These are phyloP conservation scores for Salix arbutifolia DNA, from an alignment of 345 rosid species.

Conservation along the genomic window DNA sequence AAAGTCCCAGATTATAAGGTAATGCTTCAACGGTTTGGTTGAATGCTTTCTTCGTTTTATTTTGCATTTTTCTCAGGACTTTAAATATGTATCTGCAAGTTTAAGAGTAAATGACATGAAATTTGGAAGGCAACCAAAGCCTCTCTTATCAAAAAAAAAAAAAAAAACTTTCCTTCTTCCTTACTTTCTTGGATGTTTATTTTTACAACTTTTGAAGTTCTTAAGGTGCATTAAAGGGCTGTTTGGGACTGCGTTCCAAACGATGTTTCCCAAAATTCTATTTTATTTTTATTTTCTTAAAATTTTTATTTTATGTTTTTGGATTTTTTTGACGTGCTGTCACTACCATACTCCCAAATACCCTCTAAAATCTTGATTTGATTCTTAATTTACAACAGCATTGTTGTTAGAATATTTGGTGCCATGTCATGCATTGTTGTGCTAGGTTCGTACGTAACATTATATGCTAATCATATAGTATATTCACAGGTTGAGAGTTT, in stretches of 20 bases:
- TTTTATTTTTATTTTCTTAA: too few relatives aligned
- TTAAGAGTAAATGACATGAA: neutral
- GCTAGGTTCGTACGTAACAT: neutral
- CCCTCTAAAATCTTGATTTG: neutral
- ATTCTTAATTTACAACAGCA: neutral
- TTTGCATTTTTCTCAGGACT: neutral
- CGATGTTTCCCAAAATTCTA: too few relatives aligned
- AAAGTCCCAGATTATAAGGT: slow-evolving; percentile 80
- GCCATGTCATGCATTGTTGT: neutral
- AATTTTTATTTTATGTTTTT: too few relatives aligned
- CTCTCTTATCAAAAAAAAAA: neutral
- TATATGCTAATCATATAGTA: neutral
- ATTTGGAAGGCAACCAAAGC: neutral
- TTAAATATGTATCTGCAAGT: neutral
- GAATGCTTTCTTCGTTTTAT: neutral
- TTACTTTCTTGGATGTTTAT: neutral
- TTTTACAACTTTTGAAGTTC: neutral
- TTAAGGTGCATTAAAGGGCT: neutral
- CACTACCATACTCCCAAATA: too few relatives aligned
- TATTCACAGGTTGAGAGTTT: neutral
- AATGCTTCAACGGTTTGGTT: neutral
- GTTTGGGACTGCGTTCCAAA: too few relatives aligned
- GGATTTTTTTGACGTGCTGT: too few relatives aligned
- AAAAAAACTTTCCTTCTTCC: neutral
- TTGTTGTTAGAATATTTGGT: neutral